phyloP scores from a whole-genome alignment of 352 stramenopile genomes.

The Globisporangium apiculatum region DNA sequence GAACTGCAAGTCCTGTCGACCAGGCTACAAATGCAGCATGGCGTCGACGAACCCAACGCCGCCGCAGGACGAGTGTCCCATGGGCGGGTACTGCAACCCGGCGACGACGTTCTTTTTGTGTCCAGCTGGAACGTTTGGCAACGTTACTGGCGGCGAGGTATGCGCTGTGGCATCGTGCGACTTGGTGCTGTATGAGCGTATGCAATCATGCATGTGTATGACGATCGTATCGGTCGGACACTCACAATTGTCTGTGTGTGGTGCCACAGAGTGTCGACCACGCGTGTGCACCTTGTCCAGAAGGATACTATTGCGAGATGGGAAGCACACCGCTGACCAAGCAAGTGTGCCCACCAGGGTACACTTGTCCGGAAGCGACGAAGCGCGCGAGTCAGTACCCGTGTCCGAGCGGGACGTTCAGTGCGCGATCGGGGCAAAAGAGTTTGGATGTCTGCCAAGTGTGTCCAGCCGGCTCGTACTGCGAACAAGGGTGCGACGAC shows the following conservation, averaged over 20 bases:
- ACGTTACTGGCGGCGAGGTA: constrained; percentile 72
- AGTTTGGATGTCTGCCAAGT: constrained; percentile 38
- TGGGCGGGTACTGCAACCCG: constrained; percentile 87
- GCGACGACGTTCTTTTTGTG: constrained; percentile 80
- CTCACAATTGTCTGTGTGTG: not conserved
- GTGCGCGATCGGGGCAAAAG: constrained; percentile 36
- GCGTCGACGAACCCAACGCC: constrained; percentile 79
- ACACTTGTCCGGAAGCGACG: constrained; percentile 65
- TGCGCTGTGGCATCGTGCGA: not conserved
- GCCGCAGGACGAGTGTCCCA: constrained; percentile 74
- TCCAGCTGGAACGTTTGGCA: constrained; percentile 82
- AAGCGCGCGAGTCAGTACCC: constrained; percentile 60
- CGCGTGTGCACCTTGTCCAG: constrained; percentile 62
- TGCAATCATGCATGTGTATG: too few relatives aligned
- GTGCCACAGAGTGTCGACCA: constrained; percentile 59
- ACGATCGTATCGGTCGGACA: too few relatives aligned
- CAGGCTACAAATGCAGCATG: constrained; percentile 75
- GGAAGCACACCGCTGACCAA: constrained; percentile 55
- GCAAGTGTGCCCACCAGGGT: constrained; percentile 56
- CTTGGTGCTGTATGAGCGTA: not conserved
- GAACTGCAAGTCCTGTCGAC: constrained; percentile 57
- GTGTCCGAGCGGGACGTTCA: constrained; percentile 87
- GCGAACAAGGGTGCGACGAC: constrained; percentile 33
- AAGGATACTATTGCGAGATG: constrained; percentile 78
- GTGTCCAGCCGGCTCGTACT: constrained; percentile 66